These are phyloP conservation scores for Rhodomyrtus tomentosa DNA, from an alignment of 345 rosid genomes.

Conservation along the genomic window DNA sequence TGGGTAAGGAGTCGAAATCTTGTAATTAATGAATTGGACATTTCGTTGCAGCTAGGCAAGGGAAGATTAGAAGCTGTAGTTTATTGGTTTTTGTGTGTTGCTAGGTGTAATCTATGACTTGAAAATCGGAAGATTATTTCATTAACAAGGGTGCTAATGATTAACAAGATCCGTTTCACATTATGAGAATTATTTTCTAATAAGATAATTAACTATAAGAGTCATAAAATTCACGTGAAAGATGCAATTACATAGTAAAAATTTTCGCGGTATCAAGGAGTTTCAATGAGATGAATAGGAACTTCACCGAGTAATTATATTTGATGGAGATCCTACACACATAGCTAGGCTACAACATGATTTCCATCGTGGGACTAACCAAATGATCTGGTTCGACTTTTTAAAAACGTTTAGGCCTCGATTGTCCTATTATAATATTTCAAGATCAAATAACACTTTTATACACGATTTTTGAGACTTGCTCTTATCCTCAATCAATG, in stretches of 20 bases:
- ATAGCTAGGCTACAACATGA: not conserved
- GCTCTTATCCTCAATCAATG: not conserved
- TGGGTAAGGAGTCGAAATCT: not conserved
- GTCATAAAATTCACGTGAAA: not conserved
- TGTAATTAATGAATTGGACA: not conserved
- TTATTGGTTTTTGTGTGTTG: not conserved
- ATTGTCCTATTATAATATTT: not conserved
- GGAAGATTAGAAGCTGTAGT: not conserved
- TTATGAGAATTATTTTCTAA: not conserved
- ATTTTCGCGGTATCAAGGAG: not conserved
- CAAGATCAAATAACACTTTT: not conserved
- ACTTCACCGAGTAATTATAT: not conserved
- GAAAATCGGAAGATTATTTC: not conserved
- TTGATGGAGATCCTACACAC: not conserved
- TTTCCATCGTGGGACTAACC: not conserved
- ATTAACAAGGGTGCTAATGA: not conserved
- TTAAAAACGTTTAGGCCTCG: not conserved
- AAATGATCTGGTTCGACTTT: not conserved
- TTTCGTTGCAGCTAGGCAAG: not conserved
- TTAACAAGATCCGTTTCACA: not conserved
- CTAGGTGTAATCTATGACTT: not conserved
- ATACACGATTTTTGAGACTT: not conserved
- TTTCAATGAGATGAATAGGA: not conserved
- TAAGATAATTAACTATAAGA: not conserved
- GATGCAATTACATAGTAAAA: not conserved